Conservation (phyloP, 73 alveolate species). For the Paramecium sexaurelia region DNA sequence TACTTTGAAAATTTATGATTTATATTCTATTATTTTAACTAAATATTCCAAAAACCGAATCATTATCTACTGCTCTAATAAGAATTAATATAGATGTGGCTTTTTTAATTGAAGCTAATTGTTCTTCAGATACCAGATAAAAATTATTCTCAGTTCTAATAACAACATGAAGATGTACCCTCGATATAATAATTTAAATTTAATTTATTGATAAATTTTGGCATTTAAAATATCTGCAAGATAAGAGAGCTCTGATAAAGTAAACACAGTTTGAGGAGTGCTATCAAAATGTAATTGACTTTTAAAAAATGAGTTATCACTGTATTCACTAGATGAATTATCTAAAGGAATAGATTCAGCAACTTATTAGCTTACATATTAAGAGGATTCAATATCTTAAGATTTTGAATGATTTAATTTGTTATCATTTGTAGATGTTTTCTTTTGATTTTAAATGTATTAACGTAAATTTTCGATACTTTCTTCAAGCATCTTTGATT, state of each 20-base stretch:
- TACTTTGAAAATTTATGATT: neutral
- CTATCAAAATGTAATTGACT: neutral
- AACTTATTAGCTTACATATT: neutral
- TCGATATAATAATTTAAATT: slow-evolving; percentile 1
- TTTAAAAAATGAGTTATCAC: neutral
- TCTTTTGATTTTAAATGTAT: neutral
- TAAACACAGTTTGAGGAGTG: neutral
- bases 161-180: neutral
- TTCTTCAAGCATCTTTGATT: neutral
- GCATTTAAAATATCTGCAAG: neutral
- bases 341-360: neutral
- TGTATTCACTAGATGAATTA: neutral
- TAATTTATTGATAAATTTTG: neutral
- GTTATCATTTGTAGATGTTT: neutral
- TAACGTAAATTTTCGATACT: neutral
- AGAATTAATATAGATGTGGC: neutral
- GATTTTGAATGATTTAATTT: neutral
- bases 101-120: neutral
- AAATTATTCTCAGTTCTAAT: slow-evolving; percentile 18
- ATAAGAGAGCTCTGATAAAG: neutral
- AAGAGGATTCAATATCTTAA: neutral
- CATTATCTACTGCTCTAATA: neutral
- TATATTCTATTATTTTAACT: neutral
- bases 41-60: slow-evolving; percentile 27
- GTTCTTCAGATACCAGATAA: neutral